Base-by-base conservation (phyloP, 306 rosid species). In the Elaeagnus macrophylla region DNA sequence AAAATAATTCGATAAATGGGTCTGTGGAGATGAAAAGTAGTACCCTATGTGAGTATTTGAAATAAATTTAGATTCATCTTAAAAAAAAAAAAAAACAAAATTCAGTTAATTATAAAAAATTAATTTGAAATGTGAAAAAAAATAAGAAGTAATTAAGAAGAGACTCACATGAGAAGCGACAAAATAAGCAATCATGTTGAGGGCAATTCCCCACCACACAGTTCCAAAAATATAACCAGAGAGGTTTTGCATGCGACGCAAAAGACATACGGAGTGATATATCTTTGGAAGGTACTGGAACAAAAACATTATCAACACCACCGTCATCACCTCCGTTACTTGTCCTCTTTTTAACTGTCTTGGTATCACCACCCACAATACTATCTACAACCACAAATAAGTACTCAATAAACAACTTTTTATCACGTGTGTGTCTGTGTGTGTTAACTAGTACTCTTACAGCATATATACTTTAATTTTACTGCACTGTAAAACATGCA, bases 131-230 rank as follows among this genome's bases (percentile, higher is more conserved):
- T 11, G 42, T 1, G 6, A 19, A 56, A 17, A 18, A 40, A 7
- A 10, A 10, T 57, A 19, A 20, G 32, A 10, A 10, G 16, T 20
- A n/a, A 25, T 14, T 3, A 46, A 35, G 12, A 6, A 0, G 10
- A 11, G 11, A 67, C 94, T 84, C 77, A 91, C 99, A 71, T 91
- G 99, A 35, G 99, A 80, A 12, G 99, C 99, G 17, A 91, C 99
- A 38, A 91, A 91, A 52, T 91, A 91, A 0, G 95, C 96, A 25
- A 91, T 91, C 70, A 91, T 44, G 70, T 91, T 91, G 59, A 91
- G 95, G 45, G 99, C 93, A 48, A 91, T 78, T 6, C 99, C 93
- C 97, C 99, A 91, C 99, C 99, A 91, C 61, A 84, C 83, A 0
- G 96, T 91, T 25, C 93, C 96, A 8, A 87, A 91, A 38, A 87